Evolutionary conservation across 225 moss, liverwort and hornwort species (phyloP), one percentile per base, ranked within the genome.

Genomic region (Physcomitrellopsis africana): DNA sequence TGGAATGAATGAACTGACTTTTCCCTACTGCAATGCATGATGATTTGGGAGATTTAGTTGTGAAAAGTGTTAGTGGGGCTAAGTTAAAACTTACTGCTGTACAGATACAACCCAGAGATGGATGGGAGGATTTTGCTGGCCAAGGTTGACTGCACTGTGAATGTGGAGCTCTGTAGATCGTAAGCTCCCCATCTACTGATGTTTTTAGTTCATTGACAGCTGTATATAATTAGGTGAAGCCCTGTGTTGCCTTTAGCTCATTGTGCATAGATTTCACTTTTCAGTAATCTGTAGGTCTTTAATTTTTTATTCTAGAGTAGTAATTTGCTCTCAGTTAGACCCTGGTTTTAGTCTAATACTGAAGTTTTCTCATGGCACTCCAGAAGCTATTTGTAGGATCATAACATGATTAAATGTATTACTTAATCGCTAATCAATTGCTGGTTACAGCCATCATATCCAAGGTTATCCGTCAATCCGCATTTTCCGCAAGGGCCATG

Each of bases 391-490:
- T 71, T 17, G 10, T 65, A 24, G 65, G 45, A 44, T 19, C 23
- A 58, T 11, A 15, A n/a, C 12, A 55, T 46, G 49, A 42, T 58
- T 43, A 55, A 22, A 22, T 48, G 46, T 69, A 29, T 11, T 51
- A 69, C 48, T 65, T 27, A 60, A 47, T 37, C 32, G 32, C 32
- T 37, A 44, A 49, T 57, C 32, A 7, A 37, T 56, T 63, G 7
- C 37, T 76, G 61, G 56, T 70, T 86, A 75, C 75, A 93, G 93
- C 52, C 93, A 93, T 72, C 93, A 93, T 57, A 86, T 93, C 51
- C 93, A 93, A 89, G 93, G 89, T 32, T 93, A 91, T 82, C 93
- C 93, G 23, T 93, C 93, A 14, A 91, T 93, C 60, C 85, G 93
- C 63, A 89, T 93, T 64, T 93, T 93, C 68, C 93, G 93, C 64